Conservation (phyloP, 257 asterid genomes). For the Ligustrum vulgare region DNA sequence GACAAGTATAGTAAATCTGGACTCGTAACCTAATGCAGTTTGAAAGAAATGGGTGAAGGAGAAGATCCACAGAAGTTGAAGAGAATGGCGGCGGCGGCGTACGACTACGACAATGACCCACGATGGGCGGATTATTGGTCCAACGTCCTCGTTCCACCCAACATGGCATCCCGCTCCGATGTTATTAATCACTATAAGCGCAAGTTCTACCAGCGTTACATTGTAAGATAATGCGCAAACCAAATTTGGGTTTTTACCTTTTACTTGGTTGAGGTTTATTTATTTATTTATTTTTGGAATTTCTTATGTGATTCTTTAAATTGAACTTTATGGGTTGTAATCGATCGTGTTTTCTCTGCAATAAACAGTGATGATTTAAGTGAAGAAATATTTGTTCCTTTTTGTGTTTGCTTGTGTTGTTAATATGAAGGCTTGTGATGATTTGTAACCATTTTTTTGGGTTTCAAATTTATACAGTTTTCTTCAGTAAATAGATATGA, state of each 20-base stretch:
- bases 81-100: constrained; percentile 78
- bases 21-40: neutral
- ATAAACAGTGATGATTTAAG: neutral
- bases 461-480: neutral
- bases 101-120: constrained; percentile 81
- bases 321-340: neutral
- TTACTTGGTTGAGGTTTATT: neutral
- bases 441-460: neutral
- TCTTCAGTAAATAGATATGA: neutral
- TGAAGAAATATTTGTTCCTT: neutral
- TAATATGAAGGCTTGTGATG: neutral
- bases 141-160: constrained; percentile 87
- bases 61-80: constrained; percentile 83
- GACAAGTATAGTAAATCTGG: neutral
- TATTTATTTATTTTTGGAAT: neutral
- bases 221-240: constrained; percentile 38
- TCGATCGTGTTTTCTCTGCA: neutral
- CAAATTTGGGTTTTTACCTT: neutral
- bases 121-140: constrained; percentile 97
- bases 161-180: constrained; percentile 79
- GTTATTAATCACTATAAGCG: constrained; percentile 86
- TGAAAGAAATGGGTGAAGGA: constrained; percentile 30
- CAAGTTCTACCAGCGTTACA: constrained; percentile 93
- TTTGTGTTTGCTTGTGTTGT: neutral
- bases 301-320: neutral